phyloP scores from a whole-genome alignment of 2,329 filamentous ascomycete genomes.

The Aspergillus tanneri region DNA sequence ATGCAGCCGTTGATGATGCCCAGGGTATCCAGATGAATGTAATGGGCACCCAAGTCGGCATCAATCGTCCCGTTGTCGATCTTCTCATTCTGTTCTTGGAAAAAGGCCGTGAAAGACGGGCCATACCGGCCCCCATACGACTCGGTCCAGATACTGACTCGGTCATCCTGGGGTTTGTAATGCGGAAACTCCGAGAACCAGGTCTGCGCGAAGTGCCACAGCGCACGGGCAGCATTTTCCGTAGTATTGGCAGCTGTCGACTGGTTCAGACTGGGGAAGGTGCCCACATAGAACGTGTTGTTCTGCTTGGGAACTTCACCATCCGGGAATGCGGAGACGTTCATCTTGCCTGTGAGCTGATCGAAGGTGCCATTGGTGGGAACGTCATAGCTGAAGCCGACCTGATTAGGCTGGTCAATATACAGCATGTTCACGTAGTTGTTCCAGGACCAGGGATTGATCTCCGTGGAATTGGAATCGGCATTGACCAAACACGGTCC shows the following conservation, averaged over 20 bases:
- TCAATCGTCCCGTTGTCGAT: conserved; percentile 34
- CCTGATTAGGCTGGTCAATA: conserved; percentile 64
- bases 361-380: conserved; percentile 42
- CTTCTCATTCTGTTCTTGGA: conserved; percentile 45
- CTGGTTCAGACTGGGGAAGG: conserved; percentile 48
- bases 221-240: conserved; percentile 53
- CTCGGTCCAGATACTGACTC: conserved; percentile 47
- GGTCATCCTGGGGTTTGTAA: conserved; percentile 59
- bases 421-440: conserved; percentile 67
- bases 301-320: conserved; percentile 47
- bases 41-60: conserved; percentile 26
- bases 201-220: conserved; percentile 61
- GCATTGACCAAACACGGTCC: conserved; percentile 54
- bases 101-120: conserved; percentile 41
- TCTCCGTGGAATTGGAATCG: conserved; percentile 51
- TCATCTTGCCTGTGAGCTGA: conserved; percentile 26
- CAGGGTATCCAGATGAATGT: conserved; percentile 53
- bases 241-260: conserved; percentile 52
- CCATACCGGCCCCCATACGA: conserved; percentile 49
- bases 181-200: conserved; percentile 65
- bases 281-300: conserved; percentile 54
- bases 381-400: conserved; percentile 58
- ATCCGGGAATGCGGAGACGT: conserved; percentile 27
- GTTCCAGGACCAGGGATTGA: conserved; percentile 64
- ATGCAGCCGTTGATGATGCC: conserved; percentile 59